A percentile compares a stretch with the other conserved stretches of the same genome.
Conservation (phyloP, 2,329 filamentous ascomycete genomes). For the Penicillium carneum region DNA sequence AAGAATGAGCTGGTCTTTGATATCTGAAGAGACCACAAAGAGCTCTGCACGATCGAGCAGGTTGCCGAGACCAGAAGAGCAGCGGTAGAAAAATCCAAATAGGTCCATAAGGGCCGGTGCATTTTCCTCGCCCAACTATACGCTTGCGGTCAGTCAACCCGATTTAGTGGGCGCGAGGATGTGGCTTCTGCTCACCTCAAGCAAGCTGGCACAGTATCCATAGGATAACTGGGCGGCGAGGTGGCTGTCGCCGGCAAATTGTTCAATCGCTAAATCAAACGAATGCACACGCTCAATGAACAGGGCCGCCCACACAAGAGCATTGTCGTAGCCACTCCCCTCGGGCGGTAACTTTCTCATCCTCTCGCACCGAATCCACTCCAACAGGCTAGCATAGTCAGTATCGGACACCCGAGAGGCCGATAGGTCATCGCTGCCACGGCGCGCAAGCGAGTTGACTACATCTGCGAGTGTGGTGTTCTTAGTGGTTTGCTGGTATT, state of each 20-base stretch:
- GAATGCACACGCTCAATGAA: constrained; percentile 50
- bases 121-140: constrained; percentile 35
- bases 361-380: constrained; percentile 51
- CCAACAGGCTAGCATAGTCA: constrained; percentile 18
- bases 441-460: not conserved
- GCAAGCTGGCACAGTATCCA: constrained; percentile 56
- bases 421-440: not conserved
- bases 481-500: not conserved
- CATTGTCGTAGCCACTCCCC: constrained; percentile 53
- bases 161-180: not conserved
- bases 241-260: constrained; percentile 49
- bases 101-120: constrained; percentile 56
- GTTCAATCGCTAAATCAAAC: constrained; percentile 47
- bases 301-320: constrained; percentile 50
- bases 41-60: constrained; percentile 59
- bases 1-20: constrained; percentile 56
- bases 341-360: constrained; percentile 51
- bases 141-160: not conserved
- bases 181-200: constrained; percentile 51
- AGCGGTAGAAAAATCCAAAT: constrained; percentile 62
- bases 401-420: not conserved
- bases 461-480: not conserved
- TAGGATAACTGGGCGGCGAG: constrained; percentile 59
- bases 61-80: constrained; percentile 52
- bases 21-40: constrained; percentile 56